Base-by-base conservation (phyloP, 2,329 filamentous ascomycete species). In the Xylariaceae sp. region DNA sequence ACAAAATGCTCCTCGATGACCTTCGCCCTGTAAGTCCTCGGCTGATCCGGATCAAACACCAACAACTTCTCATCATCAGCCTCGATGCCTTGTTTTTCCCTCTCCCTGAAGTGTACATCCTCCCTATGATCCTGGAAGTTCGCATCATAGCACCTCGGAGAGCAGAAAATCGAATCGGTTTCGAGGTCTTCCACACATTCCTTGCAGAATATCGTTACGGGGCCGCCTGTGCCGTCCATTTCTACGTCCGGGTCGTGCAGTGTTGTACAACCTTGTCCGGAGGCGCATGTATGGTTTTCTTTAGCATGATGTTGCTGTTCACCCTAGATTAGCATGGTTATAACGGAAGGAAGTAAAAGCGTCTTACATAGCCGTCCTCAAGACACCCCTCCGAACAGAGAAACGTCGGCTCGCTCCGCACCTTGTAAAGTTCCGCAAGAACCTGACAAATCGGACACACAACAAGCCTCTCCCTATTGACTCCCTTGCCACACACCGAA, bases 361-460 rank as follows among this genome's bases (percentile, higher is more conserved):
- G 9, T 68, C 72, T 60, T 61, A 77, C 75, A 43, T 72, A 68
- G 44, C 68, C 69, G 36, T 67, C 63, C 6, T 67, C 61, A 27
- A 65, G 65, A 54, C 75, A 77, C 19, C 64, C 64, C 6, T 71
- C 65, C 1, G 72, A 74, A 58, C 75, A 77, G 54, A 75, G 78
- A 7, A 75, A 61, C 2, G 69, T 71, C 48, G 73, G 56, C 30
- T 61, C 62, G 44, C 63, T 60, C 10, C 53, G 53, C 3, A 71
- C 63, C 11, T 70, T 69, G 50, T 71, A 65, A 36, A 71, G 63
- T 11, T 61, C 58, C 11, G 62, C 53, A 2, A 75, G 59, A n/a
- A 72, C 59, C 54, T 77, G 71, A 57, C 76, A 78, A 6, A 76
- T 44, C 2, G 70, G 63, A 45, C 76, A 78, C 5, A 71, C 70